Evolutionary conservation across 164 flowering plant species (phyloP).

Genomic region (Piper longum): DNA sequence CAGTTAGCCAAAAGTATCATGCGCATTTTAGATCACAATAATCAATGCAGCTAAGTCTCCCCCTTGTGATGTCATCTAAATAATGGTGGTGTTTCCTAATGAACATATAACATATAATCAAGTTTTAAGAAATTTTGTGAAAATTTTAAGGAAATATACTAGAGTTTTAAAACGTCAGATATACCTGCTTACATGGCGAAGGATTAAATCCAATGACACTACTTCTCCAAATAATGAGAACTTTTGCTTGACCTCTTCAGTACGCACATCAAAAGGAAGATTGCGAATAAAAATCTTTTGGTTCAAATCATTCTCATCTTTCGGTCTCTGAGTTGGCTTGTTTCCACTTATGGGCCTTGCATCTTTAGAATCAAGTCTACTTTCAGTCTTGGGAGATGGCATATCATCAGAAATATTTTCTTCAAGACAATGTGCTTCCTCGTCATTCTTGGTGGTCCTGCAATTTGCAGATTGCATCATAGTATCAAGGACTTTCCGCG

Average conservation of each 20-base stretch:
- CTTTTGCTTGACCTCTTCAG: conserved; percentile 69
- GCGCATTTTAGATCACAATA: background rate
- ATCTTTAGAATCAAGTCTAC: conserved; percentile 9
- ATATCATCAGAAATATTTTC: background rate
- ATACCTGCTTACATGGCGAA: conserved; percentile 76
- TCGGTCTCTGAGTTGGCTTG: conserved; percentile 9
- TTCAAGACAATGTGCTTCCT: conserved; percentile 10
- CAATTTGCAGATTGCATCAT: conserved; percentile 31
- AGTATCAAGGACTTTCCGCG: conserved; percentile 63
- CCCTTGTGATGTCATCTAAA: background rate
- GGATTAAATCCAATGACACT: conserved; percentile 65
- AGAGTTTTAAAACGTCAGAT: conserved; percentile 2
- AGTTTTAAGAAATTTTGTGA: background rate
- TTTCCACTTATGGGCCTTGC: conserved; percentile 18
- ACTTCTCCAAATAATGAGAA: conserved; percentile 78
- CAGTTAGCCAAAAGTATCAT: background rate
- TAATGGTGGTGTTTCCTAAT: background rate
- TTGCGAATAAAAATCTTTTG: conserved; percentile 68
- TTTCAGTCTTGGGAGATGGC: conserved; percentile 12
- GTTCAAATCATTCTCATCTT: conserved; percentile 41
- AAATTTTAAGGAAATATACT: background rate
- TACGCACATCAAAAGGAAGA: conserved; percentile 66
- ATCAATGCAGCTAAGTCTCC: background rate
- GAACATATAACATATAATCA: background rate
- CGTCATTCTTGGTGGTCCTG: conserved; percentile 6